phyloP scores from a whole-genome alignment of 768 basidiomycete species.

The Royoungia palumana region DNA sequence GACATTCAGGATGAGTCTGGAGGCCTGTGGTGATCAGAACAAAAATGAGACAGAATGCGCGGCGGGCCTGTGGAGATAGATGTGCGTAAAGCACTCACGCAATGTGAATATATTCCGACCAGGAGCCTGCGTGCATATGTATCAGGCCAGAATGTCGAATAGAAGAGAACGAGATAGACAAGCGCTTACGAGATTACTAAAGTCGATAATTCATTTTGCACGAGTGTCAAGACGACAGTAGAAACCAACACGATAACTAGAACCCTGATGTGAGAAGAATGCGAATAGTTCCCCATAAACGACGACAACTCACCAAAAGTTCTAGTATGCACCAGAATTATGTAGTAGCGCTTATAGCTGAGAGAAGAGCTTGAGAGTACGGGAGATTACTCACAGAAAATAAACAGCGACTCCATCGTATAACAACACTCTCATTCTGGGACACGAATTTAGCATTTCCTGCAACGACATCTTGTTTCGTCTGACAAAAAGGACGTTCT shows the following conservation, averaged over 20 bases:
- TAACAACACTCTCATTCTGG: conserved; percentile 8
- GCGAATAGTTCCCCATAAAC: background rate
- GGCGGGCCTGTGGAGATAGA: background rate
- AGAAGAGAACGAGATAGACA: background rate
- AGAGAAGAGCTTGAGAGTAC: background rate
- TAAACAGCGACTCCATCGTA: conserved; percentile 14
- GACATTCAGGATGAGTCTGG: conserved; percentile 20
- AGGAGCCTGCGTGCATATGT: conserved; percentile 10
- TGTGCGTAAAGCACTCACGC: conserved; percentile 11
- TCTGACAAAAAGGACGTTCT: background rate
- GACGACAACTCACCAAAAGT: conserved; percentile 11
- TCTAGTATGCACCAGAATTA: conserved; percentile 2
- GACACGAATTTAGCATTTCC: background rate
- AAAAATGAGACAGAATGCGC: background rate
- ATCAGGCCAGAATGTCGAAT: background rate
- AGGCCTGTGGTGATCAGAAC: conserved; percentile 6
- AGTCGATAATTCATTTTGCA: conserved; percentile 10
- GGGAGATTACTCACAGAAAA: conserved; percentile 13
- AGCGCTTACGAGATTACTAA: conserved; percentile 15
- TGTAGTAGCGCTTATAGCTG: background rate
- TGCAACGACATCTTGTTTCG: background rate
- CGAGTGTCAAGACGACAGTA: conserved; percentile 12
- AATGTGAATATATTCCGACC: conserved; percentile 18
- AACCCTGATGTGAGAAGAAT: background rate
- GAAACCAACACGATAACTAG: conserved; percentile 16